These are phyloP conservation scores for Moricandia moricandioides DNA, from an alignment of 345 rosid genomes.

Conservation along the genomic window DNA sequence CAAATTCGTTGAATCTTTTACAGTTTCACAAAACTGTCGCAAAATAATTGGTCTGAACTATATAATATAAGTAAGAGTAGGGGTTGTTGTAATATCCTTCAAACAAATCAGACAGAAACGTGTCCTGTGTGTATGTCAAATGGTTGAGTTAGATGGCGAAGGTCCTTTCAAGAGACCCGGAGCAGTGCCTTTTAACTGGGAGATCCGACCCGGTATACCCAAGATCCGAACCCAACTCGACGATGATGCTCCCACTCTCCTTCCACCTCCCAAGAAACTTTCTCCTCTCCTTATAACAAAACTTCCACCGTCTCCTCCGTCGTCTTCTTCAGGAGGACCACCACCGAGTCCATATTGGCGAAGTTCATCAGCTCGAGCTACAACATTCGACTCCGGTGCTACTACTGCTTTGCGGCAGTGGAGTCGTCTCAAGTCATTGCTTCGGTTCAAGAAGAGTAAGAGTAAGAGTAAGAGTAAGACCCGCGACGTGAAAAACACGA, in stretches of 20 bases:
- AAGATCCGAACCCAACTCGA: slow-evolving; percentile 37
- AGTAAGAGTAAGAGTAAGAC: slow-evolving; percentile 30
- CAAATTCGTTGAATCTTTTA: slow-evolving; percentile 3
- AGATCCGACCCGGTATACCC: slow-evolving; percentile 90
- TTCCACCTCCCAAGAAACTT: slow-evolving; percentile 28
- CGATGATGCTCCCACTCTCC: background rate
- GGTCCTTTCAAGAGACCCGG: slow-evolving; percentile 68
- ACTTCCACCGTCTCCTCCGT: background rate
- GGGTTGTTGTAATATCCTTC: background rate
- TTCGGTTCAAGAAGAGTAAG: slow-evolving; percentile 29
- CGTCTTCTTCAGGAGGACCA: background rate
- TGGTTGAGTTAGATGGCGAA: slow-evolving; percentile 43
- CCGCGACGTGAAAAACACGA: background rate
- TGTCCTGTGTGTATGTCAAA: background rate
- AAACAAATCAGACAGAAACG: slow-evolving; percentile 1
- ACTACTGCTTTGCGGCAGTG: background rate
- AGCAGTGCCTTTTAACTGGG: slow-evolving; percentile 85
- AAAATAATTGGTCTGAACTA: slow-evolving; percentile 4
- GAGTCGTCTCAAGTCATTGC: slow-evolving; percentile 16
- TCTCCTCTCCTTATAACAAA: background rate
- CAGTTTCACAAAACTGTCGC: slow-evolving; percentile 14
- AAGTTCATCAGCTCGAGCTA: slow-evolving; percentile 12
- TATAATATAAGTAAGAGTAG: slow-evolving; percentile 7
- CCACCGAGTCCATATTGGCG: slow-evolving; percentile 23
- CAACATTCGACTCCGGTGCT: background rate